Conservation (phyloP, 1,139 yeast genomes). For the Geotrichum armillariae region DNA sequence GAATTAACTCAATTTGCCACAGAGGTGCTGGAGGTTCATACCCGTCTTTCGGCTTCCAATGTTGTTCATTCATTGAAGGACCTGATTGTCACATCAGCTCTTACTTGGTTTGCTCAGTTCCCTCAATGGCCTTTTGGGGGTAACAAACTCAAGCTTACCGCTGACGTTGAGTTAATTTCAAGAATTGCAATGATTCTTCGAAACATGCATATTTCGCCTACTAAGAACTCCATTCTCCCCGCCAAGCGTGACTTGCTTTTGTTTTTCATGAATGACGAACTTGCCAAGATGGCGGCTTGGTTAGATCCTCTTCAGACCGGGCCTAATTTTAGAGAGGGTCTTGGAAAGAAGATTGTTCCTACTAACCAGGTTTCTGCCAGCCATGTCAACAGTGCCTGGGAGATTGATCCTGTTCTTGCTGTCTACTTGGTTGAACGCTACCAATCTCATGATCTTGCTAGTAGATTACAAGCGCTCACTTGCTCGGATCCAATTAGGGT, state of each 20-base stretch:
- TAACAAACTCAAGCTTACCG: slow-evolving; percentile 66
- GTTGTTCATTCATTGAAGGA: slow-evolving; percentile 49
- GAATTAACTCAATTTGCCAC: slow-evolving; percentile 71
- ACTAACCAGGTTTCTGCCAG: slow-evolving; percentile 24
- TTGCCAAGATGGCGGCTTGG: slow-evolving; percentile 75
- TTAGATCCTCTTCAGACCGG: slow-evolving; percentile 61
- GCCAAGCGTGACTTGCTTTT: slow-evolving; percentile 52
- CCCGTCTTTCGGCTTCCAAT: slow-evolving; percentile 31
- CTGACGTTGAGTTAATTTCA: slow-evolving; percentile 60
- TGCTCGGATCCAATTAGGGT: slow-evolving; percentile 61
- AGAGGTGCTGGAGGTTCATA: slow-evolving; percentile 61
- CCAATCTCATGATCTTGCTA: slow-evolving; percentile 39
- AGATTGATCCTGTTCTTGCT: slow-evolving; percentile 71
- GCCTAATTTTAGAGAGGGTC: slow-evolving; percentile 34
- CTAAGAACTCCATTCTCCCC: slow-evolving; percentile 7
- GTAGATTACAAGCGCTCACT: slow-evolving; percentile 50
- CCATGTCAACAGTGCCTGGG: slow-evolving; percentile 55
- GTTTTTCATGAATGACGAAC: slow-evolving; percentile 74
- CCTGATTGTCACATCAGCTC: slow-evolving; percentile 61
- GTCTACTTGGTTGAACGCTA: slow-evolving; percentile 67
- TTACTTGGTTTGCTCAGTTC: slow-evolving; percentile 74
- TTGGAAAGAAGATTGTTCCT: slow-evolving; percentile 26
- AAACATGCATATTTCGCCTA: slow-evolving; percentile 21
- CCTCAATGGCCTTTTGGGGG: slow-evolving; percentile 83
- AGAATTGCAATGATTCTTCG: slow-evolving; percentile 27